Evolutionary conservation across 1,284 basidiomycete species (phyloP).

Genomic region (Mycosarcoma mackinlayi): DNA sequence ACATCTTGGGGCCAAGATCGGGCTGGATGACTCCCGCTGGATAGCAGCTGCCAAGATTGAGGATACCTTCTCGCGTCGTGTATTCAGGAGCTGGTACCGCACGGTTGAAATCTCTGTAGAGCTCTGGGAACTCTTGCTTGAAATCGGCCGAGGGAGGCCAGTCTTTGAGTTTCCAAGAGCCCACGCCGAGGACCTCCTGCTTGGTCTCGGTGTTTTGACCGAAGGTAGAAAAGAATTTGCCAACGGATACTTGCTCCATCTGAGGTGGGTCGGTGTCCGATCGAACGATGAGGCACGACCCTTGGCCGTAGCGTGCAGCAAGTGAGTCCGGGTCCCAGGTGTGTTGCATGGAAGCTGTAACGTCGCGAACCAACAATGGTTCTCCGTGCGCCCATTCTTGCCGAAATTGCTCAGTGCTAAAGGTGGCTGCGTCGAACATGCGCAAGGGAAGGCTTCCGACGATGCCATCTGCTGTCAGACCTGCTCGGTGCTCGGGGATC

Average conservation of each 20-base stretch:
- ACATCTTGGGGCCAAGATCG: conserved; percentile 81
- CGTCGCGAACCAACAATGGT: conserved; percentile 51
- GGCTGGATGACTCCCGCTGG: conserved; percentile 84
- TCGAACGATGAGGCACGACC: conserved; percentile 74
- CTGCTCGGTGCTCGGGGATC: conserved; percentile 7
- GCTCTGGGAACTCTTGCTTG: conserved; percentile 80
- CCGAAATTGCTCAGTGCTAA: conserved; percentile 28
- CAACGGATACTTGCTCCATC: conserved; percentile 74
- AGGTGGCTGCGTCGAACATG: conserved; percentile 11
- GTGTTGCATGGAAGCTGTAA: conserved; percentile 25
- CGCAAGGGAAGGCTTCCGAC: conserved; percentile 26
- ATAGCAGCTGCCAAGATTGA: conserved; percentile 86
- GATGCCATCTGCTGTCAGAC: conserved; percentile 26
- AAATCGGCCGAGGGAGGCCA: conserved; percentile 91
- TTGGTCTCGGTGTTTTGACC: conserved; percentile 75
- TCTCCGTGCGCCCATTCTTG: conserved; percentile 50
- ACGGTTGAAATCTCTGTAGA: conserved; percentile 86
- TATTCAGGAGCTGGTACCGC: conserved; percentile 88
- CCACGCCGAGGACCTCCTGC: conserved; percentile 62
- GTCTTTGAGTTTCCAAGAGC: conserved; percentile 86
- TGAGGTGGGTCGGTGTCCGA: conserved; percentile 73
- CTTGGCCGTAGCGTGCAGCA: conserved; percentile 73
- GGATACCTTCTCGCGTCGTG: conserved; percentile 84
- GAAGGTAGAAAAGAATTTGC: conserved; percentile 83
- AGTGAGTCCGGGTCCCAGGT: conserved; percentile 86